Percentiles rank a stretch among this genome's conserved stretches.
phyloP scores from a whole-genome alignment of 2,329 filamentous ascomycete species.

The Aspergillus hiratsukae region DNA sequence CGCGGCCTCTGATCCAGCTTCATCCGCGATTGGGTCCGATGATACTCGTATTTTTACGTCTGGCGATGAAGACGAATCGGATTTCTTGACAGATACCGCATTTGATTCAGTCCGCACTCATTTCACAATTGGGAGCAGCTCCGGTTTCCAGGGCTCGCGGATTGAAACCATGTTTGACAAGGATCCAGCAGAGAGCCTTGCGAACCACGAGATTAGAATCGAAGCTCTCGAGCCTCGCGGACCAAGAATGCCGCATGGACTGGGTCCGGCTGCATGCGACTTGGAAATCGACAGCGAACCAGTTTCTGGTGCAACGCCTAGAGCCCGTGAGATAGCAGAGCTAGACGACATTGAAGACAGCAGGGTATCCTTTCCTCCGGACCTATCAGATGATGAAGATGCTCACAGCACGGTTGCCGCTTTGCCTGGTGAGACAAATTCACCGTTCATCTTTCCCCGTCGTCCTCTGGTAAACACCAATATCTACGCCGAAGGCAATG shows the following conservation, averaged over 20 bases:
- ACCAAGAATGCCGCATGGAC: slow-evolving; percentile 33
- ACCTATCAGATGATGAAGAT: slow-evolving; percentile 23
- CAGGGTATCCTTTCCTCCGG: slow-evolving; percentile 20
- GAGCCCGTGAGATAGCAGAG: slow-evolving; percentile 7
- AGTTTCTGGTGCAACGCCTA: slow-evolving; percentile 9
- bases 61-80: slow-evolving; percentile 58
- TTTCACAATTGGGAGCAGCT: slow-evolving; percentile 51
- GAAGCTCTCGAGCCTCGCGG: slow-evolving; percentile 47
- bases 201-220: slow-evolving; percentile 42
- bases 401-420: slow-evolving; percentile 24
- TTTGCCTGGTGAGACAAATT: slow-evolving; percentile 21
- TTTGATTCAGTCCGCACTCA: slow-evolving; percentile 61
- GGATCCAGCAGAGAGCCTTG: slow-evolving; percentile 35
- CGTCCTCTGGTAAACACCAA: not conserved
- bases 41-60: slow-evolving; percentile 55
- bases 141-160: slow-evolving; percentile 51
- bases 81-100: slow-evolving; percentile 57
- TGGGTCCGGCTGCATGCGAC: slow-evolving; percentile 14
- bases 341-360: slow-evolving; percentile 12
- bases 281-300: slow-evolving; percentile 19
- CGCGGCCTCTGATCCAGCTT: slow-evolving; percentile 55
- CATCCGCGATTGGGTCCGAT: slow-evolving; percentile 58
- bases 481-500: slow-evolving; percentile 1
- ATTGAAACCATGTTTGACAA: slow-evolving; percentile 64
- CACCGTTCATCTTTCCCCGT: not conserved